A percentile compares a stretch with the other conserved stretches of the same genome.
Evolutionary conservation across 192 early-diverging fungal genomes (phyloP).

Genomic region (Borealophlyctis nickersoniae): DNA sequence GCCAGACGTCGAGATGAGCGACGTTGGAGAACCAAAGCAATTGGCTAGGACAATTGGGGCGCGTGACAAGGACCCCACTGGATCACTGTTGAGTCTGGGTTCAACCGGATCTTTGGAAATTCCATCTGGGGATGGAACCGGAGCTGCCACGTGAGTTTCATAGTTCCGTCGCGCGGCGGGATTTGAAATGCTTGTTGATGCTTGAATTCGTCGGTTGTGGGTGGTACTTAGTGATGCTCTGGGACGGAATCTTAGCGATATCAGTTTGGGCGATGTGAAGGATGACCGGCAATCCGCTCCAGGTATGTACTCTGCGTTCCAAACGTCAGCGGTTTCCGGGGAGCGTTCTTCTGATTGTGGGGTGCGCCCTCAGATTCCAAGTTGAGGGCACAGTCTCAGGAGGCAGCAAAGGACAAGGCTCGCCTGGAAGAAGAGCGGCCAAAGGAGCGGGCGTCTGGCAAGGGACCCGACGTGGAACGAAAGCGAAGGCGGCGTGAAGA

Average conservation of each 20-base stretch:
- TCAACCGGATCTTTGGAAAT: neutral
- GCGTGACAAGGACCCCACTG: constrained; percentile 5
- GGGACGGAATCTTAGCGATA: constrained; percentile 64
- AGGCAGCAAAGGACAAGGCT: neutral
- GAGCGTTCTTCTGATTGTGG: no score
- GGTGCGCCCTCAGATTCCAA: no score
- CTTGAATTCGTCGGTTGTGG: no score
- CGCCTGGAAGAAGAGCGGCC: constrained; percentile 12
- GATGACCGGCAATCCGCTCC: no score
- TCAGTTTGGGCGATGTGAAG: constrained; percentile 53
- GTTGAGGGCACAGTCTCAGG: neutral
- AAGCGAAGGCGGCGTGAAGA: constrained; percentile 37
- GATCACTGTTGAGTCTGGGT: no score
- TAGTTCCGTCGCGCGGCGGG: no score
- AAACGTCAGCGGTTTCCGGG: no score
- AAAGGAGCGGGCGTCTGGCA: constrained; percentile 2
- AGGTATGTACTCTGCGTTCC: no score
- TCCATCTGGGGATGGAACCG: neutral
- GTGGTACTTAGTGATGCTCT: constrained; percentile 40
- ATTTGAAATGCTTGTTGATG: no score
- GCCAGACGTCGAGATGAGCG: neutral
- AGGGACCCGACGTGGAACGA: constrained; percentile 17
- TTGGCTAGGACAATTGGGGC: constrained; percentile 1
- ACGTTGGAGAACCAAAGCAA: neutral
- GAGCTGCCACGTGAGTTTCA: no score